Base-by-base conservation (phyloP, 2,329 filamentous ascomycete genomes). In the Calycina herbarum region DNA sequence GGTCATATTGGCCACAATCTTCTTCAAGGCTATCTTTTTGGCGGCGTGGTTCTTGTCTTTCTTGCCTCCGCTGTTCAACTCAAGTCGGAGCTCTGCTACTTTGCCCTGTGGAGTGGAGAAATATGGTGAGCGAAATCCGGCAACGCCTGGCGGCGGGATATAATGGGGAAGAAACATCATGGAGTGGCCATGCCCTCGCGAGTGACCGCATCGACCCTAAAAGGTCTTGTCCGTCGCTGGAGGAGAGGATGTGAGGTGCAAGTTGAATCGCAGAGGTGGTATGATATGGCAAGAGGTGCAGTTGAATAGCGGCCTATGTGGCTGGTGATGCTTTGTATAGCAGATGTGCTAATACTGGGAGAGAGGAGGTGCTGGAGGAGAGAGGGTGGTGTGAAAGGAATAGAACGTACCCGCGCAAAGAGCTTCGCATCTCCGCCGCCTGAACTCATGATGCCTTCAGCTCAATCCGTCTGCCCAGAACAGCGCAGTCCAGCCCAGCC, bases 1-100 rank as follows among this genome's bases (percentile, higher is more conserved):
- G 70, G 95, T 99, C 95, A 99, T 99, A 78, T 99, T 99, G 77
- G 95, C 95, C 73, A 99, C 95, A 73, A 99, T 98, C 85, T 97
- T 97, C 86, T 99, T 99, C 69, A 99, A 85, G 11, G 95, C 94
- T 76, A 97, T 96, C 86, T 98, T 98, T 85, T 98, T 99, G 71
- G 88, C 88, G 57, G 90, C 86, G 80, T 93, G 90, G 81, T 96
- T 97, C 86, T 97, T 98, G 82, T 99, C 95, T 83, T 98, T 99
- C 84, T 96, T 97, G 72, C 92, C 90, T 77, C 93, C 93, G 79
- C 89, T 92, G 79, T 93, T 94, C 77, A 99, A 87, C 83, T 99
- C 95, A 77, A 91, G 87, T 78, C 95, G 93, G 77, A 99, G 85
- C 86, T 99, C 95, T 69, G 94, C 94, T 71, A 98, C 95, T 86